Evolutionary conservation across 2,329 filamentous ascomycete genomes (phyloP), one percentile per base, ranked within the genome.

Genomic region (Cladophialophora exuberans): DNA sequence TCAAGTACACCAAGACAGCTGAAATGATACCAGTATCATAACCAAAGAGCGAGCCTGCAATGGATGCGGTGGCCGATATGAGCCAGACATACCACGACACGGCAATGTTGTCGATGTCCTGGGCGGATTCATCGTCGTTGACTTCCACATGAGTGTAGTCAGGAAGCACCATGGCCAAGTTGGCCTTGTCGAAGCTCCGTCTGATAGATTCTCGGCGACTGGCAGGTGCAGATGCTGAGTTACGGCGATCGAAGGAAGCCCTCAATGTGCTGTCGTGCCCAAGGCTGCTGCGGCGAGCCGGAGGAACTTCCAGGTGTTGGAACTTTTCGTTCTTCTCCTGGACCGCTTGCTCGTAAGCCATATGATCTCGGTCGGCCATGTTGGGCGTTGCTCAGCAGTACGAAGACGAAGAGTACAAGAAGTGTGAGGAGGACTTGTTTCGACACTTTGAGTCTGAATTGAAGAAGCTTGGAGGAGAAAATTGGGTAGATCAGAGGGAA

Each of bases 11-110:
- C 54, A 85, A 74, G 2, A 81, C 83, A 1, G 81, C 82, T 26
- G 80, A 83, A 54, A 85, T 84, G 15, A 85, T 81, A 36, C 82
- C 82, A 36, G 82, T 85, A 64, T 85, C 82, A 64, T 83, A 85
- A 52, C 82, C 82, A 69, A 85, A 85, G n/a, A 85, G 67, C 13
- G 84, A 68, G 3, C 82, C 82, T 46, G 76, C 79, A n/a, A 85
- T 75, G 2, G 80, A 80, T 3, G 82, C 82, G 15, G 80, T 79
- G 36, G 82, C 72, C 1, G 81, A 83, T 38, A 84, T 68, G 3
- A 72, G 69, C 77, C 79, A 83, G 38, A 83, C 78, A 52, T 83
- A 83, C 54, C 62, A 71, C 6, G 70, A 71, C 3, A 71, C 63
- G n/a, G 71, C 66, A 1, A 72, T 70, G 11, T 69, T 62, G 41